These are phyloP conservation scores for Pyrenochaeta sp. DNA, from an alignment of 2,329 filamentous ascomycete species.

Conservation along the genomic window DNA sequence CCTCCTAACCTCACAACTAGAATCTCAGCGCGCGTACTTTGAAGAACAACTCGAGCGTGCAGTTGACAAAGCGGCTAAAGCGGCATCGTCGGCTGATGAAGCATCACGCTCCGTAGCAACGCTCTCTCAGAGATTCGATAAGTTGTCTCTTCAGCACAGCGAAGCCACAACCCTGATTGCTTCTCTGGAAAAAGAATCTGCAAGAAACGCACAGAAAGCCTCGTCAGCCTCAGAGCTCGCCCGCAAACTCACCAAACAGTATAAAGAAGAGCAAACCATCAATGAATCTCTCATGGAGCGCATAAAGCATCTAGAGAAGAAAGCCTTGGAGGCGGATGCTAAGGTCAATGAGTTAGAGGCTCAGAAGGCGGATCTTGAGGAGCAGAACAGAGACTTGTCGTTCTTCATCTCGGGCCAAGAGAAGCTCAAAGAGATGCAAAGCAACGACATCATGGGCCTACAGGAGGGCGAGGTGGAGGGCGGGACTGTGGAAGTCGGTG, in stretches of 20 bases:
- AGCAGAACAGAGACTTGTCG: conserved; percentile 85
- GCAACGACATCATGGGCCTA: conserved; percentile 73
- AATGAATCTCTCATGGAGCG: conserved; percentile 81
- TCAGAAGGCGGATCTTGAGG: conserved; percentile 76
- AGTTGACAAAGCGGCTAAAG: conserved; percentile 85
- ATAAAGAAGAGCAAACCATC: conserved; percentile 87
- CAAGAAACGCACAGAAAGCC: conserved; percentile 63
- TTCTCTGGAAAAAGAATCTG: conserved; percentile 75
- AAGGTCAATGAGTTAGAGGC: conserved; percentile 51
- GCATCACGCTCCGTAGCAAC: conserved; percentile 62
- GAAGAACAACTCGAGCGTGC: conserved; percentile 91
- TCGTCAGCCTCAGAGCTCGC: conserved; percentile 79
- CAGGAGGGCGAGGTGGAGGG: conserved; percentile 69
- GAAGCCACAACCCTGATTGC: conserved; percentile 66
- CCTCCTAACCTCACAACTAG: conserved; percentile 88
- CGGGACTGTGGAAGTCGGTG: conserved; percentile 43
- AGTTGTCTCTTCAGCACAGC: conserved; percentile 64
- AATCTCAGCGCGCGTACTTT: conserved; percentile 91
- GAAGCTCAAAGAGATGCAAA: conserved; percentile 75
- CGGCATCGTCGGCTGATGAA: conserved; percentile 71
- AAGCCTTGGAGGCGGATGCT: conserved; percentile 64
- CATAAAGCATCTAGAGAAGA: conserved; percentile 74
- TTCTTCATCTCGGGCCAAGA: conserved; percentile 89
- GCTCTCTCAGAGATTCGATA: conserved; percentile 60
- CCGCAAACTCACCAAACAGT: conserved; percentile 75